A percentile compares a stretch with the other conserved stretches of the same genome.
These are phyloP conservation scores for Ramicandelaber brevisporus DNA, from an alignment of 192 early-diverging fungal genomes.

Conservation along the genomic window DNA sequence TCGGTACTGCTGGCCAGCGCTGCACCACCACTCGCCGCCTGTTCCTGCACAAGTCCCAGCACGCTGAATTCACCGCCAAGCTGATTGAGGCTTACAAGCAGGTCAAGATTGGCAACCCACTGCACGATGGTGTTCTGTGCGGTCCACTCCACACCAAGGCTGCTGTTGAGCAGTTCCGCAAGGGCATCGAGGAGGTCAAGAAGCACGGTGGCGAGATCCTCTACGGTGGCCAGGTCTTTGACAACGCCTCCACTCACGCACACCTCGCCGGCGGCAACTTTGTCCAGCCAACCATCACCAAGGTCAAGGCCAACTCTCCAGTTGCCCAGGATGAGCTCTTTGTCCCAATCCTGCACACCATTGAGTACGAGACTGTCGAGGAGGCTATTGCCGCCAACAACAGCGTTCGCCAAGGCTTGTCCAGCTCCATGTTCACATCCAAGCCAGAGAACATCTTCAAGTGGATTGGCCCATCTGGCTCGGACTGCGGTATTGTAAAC, in stretches of 20 bases:
- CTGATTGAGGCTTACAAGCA: constrained; percentile 66
- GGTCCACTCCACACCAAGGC: constrained; percentile 74
- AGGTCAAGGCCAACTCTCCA: constrained; percentile 37
- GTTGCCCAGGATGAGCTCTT: constrained; percentile 86
- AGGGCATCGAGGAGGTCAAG: constrained; percentile 53
- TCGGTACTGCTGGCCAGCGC: constrained; percentile 86
- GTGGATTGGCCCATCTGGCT: constrained; percentile 77
- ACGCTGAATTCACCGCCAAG: constrained; percentile 54
- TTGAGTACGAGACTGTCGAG: constrained; percentile 48
- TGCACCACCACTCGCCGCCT: constrained; percentile 85
- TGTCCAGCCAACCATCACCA: constrained; percentile 82
- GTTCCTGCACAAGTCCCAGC: constrained; percentile 65
- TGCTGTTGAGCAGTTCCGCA: constrained; percentile 49
- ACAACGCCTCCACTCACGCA: no score
- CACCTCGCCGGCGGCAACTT: no score
- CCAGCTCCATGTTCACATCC: constrained; percentile 61
- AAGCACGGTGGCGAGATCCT: constrained; percentile 67
- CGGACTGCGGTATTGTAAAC: constrained; percentile 83
- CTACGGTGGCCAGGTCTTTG: constrained; percentile 54
- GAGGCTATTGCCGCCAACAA: constrained; percentile 81
- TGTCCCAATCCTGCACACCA: constrained; percentile 77
- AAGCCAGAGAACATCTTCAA: constrained; percentile 59
- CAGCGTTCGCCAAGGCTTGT: constrained; percentile 66
- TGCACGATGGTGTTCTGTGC: constrained; percentile 56
- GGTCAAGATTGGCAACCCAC: constrained; percentile 69